Base-by-base conservation (phyloP, 495 filamentous ascomycete species). In the Penicillium daleae region DNA sequence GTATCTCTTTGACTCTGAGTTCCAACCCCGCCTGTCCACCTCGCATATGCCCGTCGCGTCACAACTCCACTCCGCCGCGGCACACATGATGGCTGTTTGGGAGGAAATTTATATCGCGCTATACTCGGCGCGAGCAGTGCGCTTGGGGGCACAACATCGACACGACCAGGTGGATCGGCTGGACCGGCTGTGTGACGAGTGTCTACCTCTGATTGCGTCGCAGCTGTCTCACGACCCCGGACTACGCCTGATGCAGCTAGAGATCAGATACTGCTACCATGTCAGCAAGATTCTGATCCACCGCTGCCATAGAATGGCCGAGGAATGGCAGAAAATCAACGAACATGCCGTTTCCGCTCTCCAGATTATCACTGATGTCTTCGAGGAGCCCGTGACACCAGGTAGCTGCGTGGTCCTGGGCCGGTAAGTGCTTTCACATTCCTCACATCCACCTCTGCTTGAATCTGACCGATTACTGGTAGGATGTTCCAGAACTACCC, bases 201-300 rank as follows among this genome's bases (percentile, higher is more conserved):
- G 26, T 17, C 46, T 26, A 13, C 46, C 46, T 50, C 22, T 50
- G 7, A 8, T 50, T 26, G 2, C 46, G 26, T 50, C 21, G 46
- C 46, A 50, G 22, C 9, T 26, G 13, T 50, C 46, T 22, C 22
- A 22, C 22, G 46, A 50, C 46, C 46, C 46, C 46, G 46, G 46
- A 26, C 46, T 50, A 8, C 46, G 46, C 22, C 46, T 50, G 46
- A 50, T 50, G 46, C 46, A 50, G 26, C 21, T 50, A 7, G 46
- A 50, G 22, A 27, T 50, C 46, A 50, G 22, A 26, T 50, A 50
- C 46, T 50, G 46, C 46, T 50, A 26, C 13, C 46, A 50, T 27
- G 46, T 50, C 46, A 50, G 46, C 46, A 50, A 50, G 5, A 50
- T 50, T 50, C 19, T 50, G 46, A 50, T 50, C 26, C 46, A 50